Conservation (phyloP, 306 rosid species). For the Dryas octopetala region DNA sequence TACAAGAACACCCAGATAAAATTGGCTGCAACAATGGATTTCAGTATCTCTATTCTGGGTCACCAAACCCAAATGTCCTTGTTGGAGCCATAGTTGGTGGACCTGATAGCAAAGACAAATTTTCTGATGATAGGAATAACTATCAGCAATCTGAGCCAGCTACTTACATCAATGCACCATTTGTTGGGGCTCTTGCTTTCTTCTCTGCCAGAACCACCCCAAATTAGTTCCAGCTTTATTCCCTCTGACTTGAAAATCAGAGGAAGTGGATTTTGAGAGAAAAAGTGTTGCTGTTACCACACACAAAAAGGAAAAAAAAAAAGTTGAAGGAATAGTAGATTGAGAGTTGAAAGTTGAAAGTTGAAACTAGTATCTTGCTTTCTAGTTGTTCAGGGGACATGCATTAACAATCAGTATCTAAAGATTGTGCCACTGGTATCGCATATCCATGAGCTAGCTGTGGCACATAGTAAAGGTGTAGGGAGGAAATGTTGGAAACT, state of each 20-base stretch:
- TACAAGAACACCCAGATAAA: slow-evolving; percentile 31
- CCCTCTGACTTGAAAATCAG: not conserved
- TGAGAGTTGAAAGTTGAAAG: not conserved
- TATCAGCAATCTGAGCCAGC: slow-evolving; percentile 90
- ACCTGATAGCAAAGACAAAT: slow-evolving; percentile 66
- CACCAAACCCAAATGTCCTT: slow-evolving; percentile 72
- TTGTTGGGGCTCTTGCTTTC: slow-evolving; percentile 76
- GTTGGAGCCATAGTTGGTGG: slow-evolving; percentile 91
- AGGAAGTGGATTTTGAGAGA: slow-evolving; percentile 1
- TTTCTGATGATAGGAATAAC: slow-evolving; percentile 67
- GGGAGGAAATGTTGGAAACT: too few species aligned
- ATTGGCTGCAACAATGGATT: slow-evolving; percentile 64
- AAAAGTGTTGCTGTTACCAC: not conserved
- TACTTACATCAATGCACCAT: slow-evolving; percentile 85
- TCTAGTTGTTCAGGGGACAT: too few species aligned
- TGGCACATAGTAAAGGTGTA: too few species aligned
- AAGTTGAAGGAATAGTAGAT: not conserved
- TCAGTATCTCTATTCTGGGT: slow-evolving; percentile 45
- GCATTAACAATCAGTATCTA: too few species aligned
- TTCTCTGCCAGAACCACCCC: slow-evolving; percentile 30
- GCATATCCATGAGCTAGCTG: too few species aligned
- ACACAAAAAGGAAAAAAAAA: not conserved
- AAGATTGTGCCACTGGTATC: too few species aligned
- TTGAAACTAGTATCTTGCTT: too few species aligned
- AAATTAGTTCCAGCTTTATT: not conserved